Base-by-base conservation (phyloP, 768 basidiomycete genomes). In the Pluteus cervinus region DNA sequence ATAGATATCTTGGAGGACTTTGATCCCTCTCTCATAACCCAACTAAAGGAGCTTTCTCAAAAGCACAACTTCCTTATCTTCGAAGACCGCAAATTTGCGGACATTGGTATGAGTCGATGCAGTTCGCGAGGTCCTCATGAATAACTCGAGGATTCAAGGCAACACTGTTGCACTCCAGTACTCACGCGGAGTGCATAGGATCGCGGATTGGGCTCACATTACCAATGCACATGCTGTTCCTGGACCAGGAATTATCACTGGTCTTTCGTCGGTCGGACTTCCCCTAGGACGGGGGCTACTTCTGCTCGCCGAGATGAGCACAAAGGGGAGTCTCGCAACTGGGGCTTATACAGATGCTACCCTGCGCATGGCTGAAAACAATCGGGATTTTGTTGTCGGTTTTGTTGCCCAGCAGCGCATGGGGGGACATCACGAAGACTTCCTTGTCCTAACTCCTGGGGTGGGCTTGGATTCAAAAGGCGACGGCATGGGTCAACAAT, bases 71-170 rank as follows among this genome's bases (percentile, higher is more conserved):
- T 98, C 64, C 59, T 94, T 36, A 92, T 97, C 50, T 99, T 98
- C 50, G 96, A 98, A 65, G 96, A 99, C 66, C 73, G 96, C 47
- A 99, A 99, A 61, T 99, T 99, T 52, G 94, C 96, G 4, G 96
- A 99, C 60, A 98, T 99, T 36, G 94, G 94, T 92, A 45, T 51
- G 74, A 49, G 10, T 42, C 6, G 15, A 6, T 10, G 11, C 35
- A 7, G 20, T 25, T 30, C 18, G 5, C 16, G 6, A 37, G 24
- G 10, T 29, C 10, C 23, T 15, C 15, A 15, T 29, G 40, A 29
- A 43, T 33, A n/a, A 33, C 11, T n/a, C 18, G 31, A 11, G 10
- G n/a, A 22, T 11, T 37, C 8, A 46, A 99, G 96, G 96, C 29
- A 97, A 97, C 62, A 98, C 96, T 6, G 96, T 98, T 41, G 78